A percentile compares a stretch with the other conserved stretches of the same genome.
Conservation (phyloP, 352 stramenopile genomes). For the Phytophthora sansomeana region DNA sequence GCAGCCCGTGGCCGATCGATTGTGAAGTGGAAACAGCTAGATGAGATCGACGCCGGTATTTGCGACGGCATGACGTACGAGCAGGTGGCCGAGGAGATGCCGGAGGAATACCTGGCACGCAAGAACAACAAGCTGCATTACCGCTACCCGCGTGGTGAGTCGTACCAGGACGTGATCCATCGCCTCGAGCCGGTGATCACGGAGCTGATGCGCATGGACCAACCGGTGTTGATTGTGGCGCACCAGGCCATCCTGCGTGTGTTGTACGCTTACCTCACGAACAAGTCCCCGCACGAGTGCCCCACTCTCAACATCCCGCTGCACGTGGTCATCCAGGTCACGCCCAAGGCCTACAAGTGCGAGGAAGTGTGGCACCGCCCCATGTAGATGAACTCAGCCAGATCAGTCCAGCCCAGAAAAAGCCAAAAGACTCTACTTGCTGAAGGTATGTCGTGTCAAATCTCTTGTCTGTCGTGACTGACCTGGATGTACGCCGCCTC, state of each 20-base stretch:
- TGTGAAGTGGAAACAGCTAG: slow-evolving; percentile 92
- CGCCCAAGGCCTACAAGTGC: slow-evolving; percentile 94
- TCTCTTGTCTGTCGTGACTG: slow-evolving; percentile 24
- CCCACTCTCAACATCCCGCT: slow-evolving; percentile 94
- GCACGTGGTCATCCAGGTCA: slow-evolving; percentile 97
- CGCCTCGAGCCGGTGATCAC: slow-evolving; percentile 97
- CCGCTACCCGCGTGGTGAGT: slow-evolving; percentile 94
- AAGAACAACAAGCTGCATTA: slow-evolving; percentile 93
- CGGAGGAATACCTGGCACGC: slow-evolving; percentile 93
- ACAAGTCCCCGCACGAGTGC: slow-evolving; percentile 92
- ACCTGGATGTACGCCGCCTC: slow-evolving; percentile 8
- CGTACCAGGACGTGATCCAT: slow-evolving; percentile 98
- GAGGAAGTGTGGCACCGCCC: slow-evolving; percentile 94
- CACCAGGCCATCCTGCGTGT: slow-evolving; percentile 97
- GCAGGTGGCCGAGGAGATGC: slow-evolving; percentile 95
- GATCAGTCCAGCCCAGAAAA: slow-evolving; percentile 21
- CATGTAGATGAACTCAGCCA: slow-evolving; percentile 58
- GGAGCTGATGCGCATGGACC: slow-evolving; percentile 96
- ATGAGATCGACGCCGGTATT: slow-evolving; percentile 97
- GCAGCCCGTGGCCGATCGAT: slow-evolving; percentile 63
- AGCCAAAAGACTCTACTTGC: slow-evolving; percentile 14
- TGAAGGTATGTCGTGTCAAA: slow-evolving; percentile 14
- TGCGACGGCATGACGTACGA: slow-evolving; percentile 98
- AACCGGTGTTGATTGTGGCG: slow-evolving; percentile 93
- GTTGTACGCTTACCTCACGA: slow-evolving; percentile 97